These are phyloP conservation scores for Musa acuminata DNA, from an alignment of 176 grass and related monocot species.

Conservation along the genomic window DNA sequence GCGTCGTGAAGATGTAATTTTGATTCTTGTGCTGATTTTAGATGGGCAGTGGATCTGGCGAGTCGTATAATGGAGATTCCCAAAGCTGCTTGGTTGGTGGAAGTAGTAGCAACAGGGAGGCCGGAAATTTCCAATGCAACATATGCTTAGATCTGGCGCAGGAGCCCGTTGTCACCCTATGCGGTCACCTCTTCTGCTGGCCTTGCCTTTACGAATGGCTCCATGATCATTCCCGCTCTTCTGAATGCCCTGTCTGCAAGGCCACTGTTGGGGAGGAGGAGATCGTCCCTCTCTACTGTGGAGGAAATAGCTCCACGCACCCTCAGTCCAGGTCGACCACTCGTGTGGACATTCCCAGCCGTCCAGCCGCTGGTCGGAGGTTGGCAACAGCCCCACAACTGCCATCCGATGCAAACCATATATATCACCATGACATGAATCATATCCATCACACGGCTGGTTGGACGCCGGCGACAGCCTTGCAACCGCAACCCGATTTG, in stretches of 20 bases:
- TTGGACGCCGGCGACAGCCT: background rate
- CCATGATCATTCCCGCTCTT: slow-evolving; percentile 11
- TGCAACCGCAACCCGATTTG: background rate
- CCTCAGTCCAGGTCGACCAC: slow-evolving; percentile 1
- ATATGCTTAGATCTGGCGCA: slow-evolving; percentile 16
- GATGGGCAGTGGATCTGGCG: slow-evolving; percentile 2
- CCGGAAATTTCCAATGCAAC: slow-evolving; percentile 12
- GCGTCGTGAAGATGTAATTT: background rate
- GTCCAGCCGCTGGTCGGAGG: slow-evolving; percentile 6
- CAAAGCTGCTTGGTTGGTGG: background rate
- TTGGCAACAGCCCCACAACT: background rate
- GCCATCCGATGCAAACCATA: background rate
- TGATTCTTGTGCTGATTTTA: background rate
- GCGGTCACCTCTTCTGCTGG: slow-evolving; percentile 19
- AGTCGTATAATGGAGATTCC: background rate
- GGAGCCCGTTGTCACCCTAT: slow-evolving; percentile 17
- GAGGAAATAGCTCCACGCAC: slow-evolving; percentile 2
- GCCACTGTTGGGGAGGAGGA: background rate
- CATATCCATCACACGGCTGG: background rate
- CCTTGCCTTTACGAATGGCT: slow-evolving; percentile 20
- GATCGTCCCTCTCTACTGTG: slow-evolving; percentile 7
- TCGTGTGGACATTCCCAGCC: background rate
- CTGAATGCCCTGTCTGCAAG: slow-evolving; percentile 17
- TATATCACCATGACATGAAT: background rate
- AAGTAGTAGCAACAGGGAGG: background rate